Evolutionary conservation across 176 grass and related monocot genomes (phyloP), one percentile per base, ranked within the genome.

Genomic region (Chloris gayana): DNA sequence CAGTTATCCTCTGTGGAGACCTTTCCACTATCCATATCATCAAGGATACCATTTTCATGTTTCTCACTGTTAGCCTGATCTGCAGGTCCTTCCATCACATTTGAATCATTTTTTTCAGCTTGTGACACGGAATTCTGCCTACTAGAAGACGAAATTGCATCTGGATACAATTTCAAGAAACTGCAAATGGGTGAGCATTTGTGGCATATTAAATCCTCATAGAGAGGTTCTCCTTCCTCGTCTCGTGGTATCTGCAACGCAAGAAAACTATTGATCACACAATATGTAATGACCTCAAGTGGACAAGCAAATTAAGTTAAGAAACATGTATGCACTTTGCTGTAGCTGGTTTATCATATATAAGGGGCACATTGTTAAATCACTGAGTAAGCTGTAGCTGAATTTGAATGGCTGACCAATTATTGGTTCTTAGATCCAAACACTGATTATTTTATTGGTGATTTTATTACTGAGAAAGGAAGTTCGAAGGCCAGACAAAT

Each of bases 181-280:
- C 71, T 86, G 81, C 85, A 99, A 57, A 69, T 70, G 62, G 77
- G 75, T 25, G 93, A 89, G 79, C 96, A 99, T 54, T 99, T 83
- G 77, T 91, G 84, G 72, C 96, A 99, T 75, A 99, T 91, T 51
- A 95, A 93, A 77, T 99, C 96, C 54, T 95, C 96, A 57, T 86
- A 99, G 12, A 91, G 64, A 56, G 96, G 86, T 61, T 95, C 96
- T 51, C 87, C 93, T 73, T 99, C 96, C 70, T 99, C 96, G 64
- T 99, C 96, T 77, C 82, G 80, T 73, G 96, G 93, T 88, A 95
- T 85, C 96, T 99, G 81, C 22, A 33, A 82, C 30, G 67, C 22
- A 81, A 76, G 45, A 26, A 59, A 73, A 57, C 18, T 30, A 39
- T 60, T 74, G 75, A 69, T 2, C 54, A 74, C 15, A 46, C 39